Percentiles rank a stretch among this genome's conserved stretches.
These are phyloP conservation scores for Ambrosia hybrid DNA, from an alignment of 140 eudicot species.

Conservation along the genomic window DNA sequence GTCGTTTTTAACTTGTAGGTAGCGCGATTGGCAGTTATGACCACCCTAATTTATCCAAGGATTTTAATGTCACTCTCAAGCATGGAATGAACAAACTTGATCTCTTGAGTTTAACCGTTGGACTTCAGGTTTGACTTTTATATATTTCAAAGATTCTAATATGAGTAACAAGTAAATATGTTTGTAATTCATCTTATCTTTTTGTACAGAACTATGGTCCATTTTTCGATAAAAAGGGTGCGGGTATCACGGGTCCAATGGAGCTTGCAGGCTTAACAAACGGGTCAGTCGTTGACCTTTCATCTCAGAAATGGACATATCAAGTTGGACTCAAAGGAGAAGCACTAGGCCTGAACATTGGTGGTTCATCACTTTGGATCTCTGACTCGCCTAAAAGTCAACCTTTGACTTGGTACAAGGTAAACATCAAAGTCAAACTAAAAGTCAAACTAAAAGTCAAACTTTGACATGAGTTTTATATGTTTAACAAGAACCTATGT, in stretches of 20 bases:
- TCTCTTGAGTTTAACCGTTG: constrained; percentile 89
- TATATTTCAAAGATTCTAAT: not conserved
- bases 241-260: constrained; percentile 94
- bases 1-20: constrained; percentile 37
- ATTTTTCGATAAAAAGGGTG: constrained; percentile 63
- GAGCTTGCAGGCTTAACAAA: constrained; percentile 50
- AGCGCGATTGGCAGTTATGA: constrained; percentile 50
- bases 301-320: constrained; percentile 82
- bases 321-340: constrained; percentile 95
- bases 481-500: constrained; percentile 14
- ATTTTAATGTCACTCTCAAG: constrained; percentile 53
- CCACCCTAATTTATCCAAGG: constrained; percentile 38
- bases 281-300: constrained; percentile 64
- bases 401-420: constrained; percentile 98
- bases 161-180: constrained; percentile 1
- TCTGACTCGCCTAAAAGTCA: constrained; percentile 66
- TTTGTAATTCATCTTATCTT: constrained; percentile 3
- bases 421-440: constrained; percentile 31
- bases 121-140: constrained; percentile 70
- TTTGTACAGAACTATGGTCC: constrained; percentile 82
- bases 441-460: too few relatives aligned
- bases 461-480: not conserved
- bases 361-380: constrained; percentile 77
- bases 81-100: constrained; percentile 70
- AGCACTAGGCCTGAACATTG: constrained; percentile 56